Evolutionary conservation across 1,139 yeast genomes (phyloP).

Genomic region (Suhomyces taliae): DNA sequence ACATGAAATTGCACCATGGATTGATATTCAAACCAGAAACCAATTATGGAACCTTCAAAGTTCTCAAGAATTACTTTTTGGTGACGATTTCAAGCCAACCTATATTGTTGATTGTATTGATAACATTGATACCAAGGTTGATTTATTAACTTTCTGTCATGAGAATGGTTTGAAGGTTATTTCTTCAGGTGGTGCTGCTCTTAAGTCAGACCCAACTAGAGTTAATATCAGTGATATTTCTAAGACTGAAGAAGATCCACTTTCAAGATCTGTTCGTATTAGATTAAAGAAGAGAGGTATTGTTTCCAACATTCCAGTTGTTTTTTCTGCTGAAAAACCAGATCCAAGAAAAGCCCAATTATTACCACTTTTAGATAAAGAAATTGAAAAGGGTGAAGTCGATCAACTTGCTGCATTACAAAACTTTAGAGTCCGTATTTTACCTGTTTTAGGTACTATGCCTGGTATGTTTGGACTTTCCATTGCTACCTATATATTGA

Average conservation of each 20-base stretch:
- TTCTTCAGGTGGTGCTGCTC: slow-evolving; percentile 95
- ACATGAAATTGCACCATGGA: slow-evolving; percentile 85
- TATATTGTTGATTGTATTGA: slow-evolving; percentile 93
- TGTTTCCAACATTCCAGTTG: slow-evolving; percentile 74
- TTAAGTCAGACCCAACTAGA: slow-evolving; percentile 54
- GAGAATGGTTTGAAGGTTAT: slow-evolving; percentile 60
- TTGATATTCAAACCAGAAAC: slow-evolving; percentile 71
- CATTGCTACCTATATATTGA: slow-evolving; percentile 78
- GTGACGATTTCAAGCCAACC: slow-evolving; percentile 58
- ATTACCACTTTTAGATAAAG: slow-evolving; percentile 79
- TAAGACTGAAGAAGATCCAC: slow-evolving; percentile 84
- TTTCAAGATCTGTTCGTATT: slow-evolving; percentile 85
- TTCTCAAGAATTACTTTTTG: slow-evolving; percentile 59
- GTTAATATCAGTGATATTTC: slow-evolving; percentile 46
- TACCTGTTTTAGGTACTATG: slow-evolving; percentile 94
- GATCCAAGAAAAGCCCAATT: slow-evolving; percentile 89
- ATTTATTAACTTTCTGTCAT: slow-evolving; percentile 72
- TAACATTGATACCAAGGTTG: slow-evolving; percentile 92
- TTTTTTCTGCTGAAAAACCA: slow-evolving; percentile 93
- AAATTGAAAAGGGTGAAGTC: slow-evolving; percentile 76
- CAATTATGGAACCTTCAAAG: slow-evolving; percentile 71
- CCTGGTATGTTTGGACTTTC: slow-evolving; percentile 95
- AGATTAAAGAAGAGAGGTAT: slow-evolving; percentile 80
- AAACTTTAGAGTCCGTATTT: slow-evolving; percentile 87
- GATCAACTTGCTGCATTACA: slow-evolving; percentile 83